Evolutionary conservation across 2,329 filamentous ascomycete genomes (phyloP).

Genomic region (Parascedosporium putredinis): DNA sequence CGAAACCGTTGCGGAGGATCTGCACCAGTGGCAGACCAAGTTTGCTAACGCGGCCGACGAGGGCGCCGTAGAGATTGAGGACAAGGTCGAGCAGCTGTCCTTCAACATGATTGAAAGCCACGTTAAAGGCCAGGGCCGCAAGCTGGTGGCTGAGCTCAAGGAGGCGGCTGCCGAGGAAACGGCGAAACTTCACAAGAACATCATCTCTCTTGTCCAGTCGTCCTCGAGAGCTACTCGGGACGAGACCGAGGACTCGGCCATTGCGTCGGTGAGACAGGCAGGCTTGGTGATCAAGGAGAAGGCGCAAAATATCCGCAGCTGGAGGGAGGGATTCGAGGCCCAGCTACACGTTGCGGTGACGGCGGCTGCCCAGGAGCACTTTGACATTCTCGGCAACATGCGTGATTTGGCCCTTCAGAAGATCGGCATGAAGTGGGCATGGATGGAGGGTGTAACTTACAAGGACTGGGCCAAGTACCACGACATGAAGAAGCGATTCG

Average conservation of each 20-base stretch:
- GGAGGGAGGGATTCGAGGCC: conserved; percentile 62
- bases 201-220: conserved; percentile 51
- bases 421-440: conserved; percentile 90
- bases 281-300: conserved; percentile 66
- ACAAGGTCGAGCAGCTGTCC: conserved; percentile 49
- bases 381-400: conserved; percentile 73
- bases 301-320: conserved; percentile 66
- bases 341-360: conserved; percentile 60
- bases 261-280: conserved; percentile 48
- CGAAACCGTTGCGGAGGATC: conserved; percentile 64
- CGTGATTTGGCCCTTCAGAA: conserved; percentile 78
- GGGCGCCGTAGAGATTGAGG: conserved; percentile 63
- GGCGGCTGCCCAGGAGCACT: conserved; percentile 66
- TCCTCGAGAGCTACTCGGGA: conserved; percentile 31
- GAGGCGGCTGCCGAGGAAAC: conserved; percentile 55
- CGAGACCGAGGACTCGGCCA: conserved; percentile 31
- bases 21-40: conserved; percentile 78
- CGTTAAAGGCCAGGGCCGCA: conserved; percentile 51
- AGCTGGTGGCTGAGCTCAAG: conserved; percentile 59
- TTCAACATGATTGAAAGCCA: conserved; percentile 18
- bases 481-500: conserved; percentile 70
- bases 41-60: conserved; percentile 80
- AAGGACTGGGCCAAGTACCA: conserved; percentile 97
- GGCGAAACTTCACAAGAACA: conserved; percentile 53
- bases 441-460: conserved; percentile 91